A percentile compares a stretch with the other conserved stretches of the same genome.
Conservation (phyloP, 305 asterid genomes). For the Fraxinus ornus region DNA sequence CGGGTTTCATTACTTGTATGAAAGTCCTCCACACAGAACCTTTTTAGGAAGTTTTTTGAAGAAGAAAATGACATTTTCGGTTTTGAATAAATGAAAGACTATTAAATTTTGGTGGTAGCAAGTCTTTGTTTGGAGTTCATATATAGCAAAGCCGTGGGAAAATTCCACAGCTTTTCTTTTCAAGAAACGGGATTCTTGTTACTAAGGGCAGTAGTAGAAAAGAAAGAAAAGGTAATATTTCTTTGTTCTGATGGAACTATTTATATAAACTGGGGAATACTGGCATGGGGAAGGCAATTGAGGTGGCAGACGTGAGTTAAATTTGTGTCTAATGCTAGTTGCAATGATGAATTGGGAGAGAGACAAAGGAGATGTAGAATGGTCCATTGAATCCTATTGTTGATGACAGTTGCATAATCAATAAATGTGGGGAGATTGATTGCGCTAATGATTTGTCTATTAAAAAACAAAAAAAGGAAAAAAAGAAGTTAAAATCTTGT, state of each 20-base stretch:
- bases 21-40: constrained; percentile 74
- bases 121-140: constrained; percentile 29
- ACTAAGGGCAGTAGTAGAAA: background rate
- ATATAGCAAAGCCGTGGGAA: constrained; percentile 30
- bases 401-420: constrained; percentile 38
- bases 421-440: constrained; percentile 28
- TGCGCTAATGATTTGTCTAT: background rate
- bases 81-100: background rate
- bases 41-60: constrained; percentile 46
- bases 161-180: background rate
- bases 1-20: constrained; percentile 34
- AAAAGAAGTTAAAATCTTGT: too few relatives aligned
- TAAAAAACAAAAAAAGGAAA: too few relatives aligned
- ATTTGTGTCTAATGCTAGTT: constrained; percentile 12
- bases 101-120: constrained; percentile 11
- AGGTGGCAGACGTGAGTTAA: constrained; percentile 39
- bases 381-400: constrained; percentile 26
- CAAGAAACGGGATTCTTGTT: background rate
- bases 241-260: background rate
- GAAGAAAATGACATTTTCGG: constrained; percentile 45
- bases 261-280: background rate
- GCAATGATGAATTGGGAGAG: constrained; percentile 17
- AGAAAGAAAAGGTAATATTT: background rate
- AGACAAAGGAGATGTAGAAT: constrained; percentile 11
- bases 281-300: background rate